Base-by-base conservation (phyloP, 164 flowering plant genomes). In the Pachysandra terminalis region DNA sequence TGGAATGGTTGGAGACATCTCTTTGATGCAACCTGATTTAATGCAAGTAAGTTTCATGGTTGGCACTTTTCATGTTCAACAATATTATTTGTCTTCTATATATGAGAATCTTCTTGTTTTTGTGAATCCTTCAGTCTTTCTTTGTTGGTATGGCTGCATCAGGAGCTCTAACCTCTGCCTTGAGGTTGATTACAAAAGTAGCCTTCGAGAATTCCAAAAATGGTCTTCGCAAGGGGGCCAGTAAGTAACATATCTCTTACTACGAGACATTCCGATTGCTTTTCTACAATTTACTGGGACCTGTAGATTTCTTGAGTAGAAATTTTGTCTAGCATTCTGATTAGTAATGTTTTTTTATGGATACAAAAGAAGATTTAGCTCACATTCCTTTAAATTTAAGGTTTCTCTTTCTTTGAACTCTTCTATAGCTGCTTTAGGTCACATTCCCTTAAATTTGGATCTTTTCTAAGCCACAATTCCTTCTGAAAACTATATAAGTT, bases 1-100 rank as follows among this genome's bases (percentile, higher is more conserved):
- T 77, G 97, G 97, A 61, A 83, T 91, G 89, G 81, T 86, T 32
- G 96, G 97, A 26, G 97, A 91, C 68, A 68, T 91, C 17, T 79
- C 92, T 19, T 87, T 91, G 71, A 91, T 88, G 97, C 66, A 68
- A 35, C 96, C 96, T 22, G 97, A 86, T 25, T 88, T 91, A 73
- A 65, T 91, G 40, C 97, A 91, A 81, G 97, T 91, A 63, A 22
- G 63, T 56, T 28, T 53, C 16, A 3, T 37, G 48, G 49, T 23
- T 17, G 9, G 45, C 23, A 62, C 12, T 28, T 19, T 62, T 40
- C 61, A 69, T 63, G 14, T 55, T 63, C 37, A 23, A 55, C 54
- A 60, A 56, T 25, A 52, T 52, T 15, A 23, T 3, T 54, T 54
- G 9, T 25, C 5, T 0, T 57, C 25, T 23, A 23, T 0, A 53